Conservation (phyloP, 306 rosid species). For the Inga oerstediana region DNA sequence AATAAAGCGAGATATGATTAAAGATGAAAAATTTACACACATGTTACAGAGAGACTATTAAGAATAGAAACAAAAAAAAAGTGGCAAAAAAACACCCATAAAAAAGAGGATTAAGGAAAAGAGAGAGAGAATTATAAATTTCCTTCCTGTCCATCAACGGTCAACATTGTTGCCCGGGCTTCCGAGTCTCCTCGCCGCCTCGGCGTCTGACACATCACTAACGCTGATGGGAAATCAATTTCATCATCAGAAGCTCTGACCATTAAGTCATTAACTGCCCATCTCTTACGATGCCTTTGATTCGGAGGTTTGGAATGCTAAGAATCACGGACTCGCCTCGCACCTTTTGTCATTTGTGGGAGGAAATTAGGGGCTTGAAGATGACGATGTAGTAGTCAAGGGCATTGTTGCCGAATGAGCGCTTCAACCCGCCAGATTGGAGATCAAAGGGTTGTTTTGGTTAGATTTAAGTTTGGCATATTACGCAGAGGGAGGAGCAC, state of each 20-base stretch:
- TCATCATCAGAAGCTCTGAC: conserved; percentile 32
- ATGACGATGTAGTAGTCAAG: background rate
- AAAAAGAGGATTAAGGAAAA: background rate
- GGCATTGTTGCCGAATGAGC: conserved; percentile 22
- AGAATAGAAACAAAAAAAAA: too few species aligned
- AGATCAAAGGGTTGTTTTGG: background rate
- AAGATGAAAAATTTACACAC: too few species aligned
- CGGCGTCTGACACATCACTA: conserved; percentile 10
- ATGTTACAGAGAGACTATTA: too few species aligned
- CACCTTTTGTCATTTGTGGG: conserved; percentile 26
- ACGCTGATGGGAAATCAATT: conserved; percentile 31
- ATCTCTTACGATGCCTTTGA: conserved; percentile 24
- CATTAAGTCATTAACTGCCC: conserved; percentile 16
- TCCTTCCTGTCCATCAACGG: background rate
- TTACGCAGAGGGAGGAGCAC: background rate
- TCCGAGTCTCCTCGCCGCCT: conserved; percentile 31
- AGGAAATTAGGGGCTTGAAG: conserved; percentile 4
- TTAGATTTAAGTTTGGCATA: conserved; percentile 24
- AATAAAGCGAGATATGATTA: too few species aligned
- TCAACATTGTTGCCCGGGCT: conserved; percentile 12
- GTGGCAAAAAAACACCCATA: too few species aligned
- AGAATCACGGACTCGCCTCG: background rate
- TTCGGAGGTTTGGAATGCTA: conserved; percentile 21
- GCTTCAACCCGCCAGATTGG: conserved; percentile 23
- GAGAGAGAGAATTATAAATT: background rate